Percentiles rank a stretch among this genome's conserved stretches.
Conservation (phyloP, 1,284 basidiomycete species). For the Bjerkandera adusta region DNA sequence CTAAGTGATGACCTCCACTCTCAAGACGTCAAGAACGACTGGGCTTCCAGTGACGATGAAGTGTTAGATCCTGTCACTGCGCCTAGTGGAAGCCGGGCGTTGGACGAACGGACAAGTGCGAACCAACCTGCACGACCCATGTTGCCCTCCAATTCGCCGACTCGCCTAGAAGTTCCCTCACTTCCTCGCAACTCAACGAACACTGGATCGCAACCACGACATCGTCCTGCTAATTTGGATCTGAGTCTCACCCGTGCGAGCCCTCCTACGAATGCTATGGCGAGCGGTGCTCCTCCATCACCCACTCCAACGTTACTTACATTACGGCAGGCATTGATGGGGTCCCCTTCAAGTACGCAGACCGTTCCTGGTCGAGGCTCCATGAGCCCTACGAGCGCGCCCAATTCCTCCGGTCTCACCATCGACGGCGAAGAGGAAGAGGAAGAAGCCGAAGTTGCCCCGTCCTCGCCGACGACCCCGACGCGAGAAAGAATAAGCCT, state of each 20-base stretch:
- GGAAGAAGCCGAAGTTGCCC: conserved; percentile 46
- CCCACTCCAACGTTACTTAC: conserved; percentile 64
- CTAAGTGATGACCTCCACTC: conserved; percentile 32
- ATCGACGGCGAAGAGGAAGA: conserved; percentile 52
- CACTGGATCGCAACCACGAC: conserved; percentile 33
- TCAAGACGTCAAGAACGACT: conserved; percentile 59
- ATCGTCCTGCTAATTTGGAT: conserved; percentile 63
- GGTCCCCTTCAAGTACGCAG: conserved; percentile 19
- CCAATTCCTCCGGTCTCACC: background rate
- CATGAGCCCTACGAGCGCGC: background rate
- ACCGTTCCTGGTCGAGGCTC: conserved; percentile 14
- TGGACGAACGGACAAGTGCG: conserved; percentile 77
- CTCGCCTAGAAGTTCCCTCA: conserved; percentile 24
- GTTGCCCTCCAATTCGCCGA: conserved; percentile 2
- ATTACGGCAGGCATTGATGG: conserved; percentile 54
- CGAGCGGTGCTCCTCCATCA: conserved; percentile 45
- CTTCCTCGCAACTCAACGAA: conserved; percentile 28
- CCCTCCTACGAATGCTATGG: conserved; percentile 33
- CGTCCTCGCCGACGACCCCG: conserved; percentile 31
- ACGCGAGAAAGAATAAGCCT: conserved; percentile 64
- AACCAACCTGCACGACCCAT: conserved; percentile 12
- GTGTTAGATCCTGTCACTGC: conserved; percentile 79
- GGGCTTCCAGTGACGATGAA: conserved; percentile 77
- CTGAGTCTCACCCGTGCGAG: conserved; percentile 44
- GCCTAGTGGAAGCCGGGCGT: conserved; percentile 70